Evolutionary conservation across 495 filamentous ascomycete genomes (phyloP).

Genomic region (Oidiodendron maius): DNA sequence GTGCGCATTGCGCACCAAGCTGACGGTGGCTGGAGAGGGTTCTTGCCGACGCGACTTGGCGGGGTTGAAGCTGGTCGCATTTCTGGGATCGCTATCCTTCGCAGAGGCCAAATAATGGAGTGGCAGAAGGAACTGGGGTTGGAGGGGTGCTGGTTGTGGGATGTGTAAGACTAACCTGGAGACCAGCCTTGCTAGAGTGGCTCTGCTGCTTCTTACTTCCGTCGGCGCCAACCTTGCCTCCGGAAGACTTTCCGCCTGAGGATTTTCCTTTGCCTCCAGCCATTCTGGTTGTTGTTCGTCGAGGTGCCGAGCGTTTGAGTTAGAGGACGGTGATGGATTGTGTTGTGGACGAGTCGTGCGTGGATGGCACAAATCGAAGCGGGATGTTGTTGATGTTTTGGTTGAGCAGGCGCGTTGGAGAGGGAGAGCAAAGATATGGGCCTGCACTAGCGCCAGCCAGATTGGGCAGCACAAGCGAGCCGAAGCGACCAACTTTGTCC

Average conservation of each 20-base stretch:
- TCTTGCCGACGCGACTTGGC: constrained; percentile 20
- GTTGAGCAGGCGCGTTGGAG: constrained; percentile 19
- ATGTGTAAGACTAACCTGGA: constrained; percentile 73
- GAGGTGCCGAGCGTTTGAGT: constrained; percentile 7
- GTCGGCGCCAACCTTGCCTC: constrained; percentile 78
- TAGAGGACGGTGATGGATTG: not conserved
- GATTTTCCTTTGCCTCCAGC: constrained; percentile 93
- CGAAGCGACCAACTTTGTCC: not conserved
- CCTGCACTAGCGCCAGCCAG: constrained; percentile 11
- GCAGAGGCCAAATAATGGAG: too few relatives aligned
- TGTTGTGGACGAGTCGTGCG: too few relatives aligned
- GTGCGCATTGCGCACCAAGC: constrained; percentile 6
- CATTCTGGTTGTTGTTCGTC: constrained; percentile 39
- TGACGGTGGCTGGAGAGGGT: not conserved
- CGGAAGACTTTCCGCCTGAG: constrained; percentile 79
- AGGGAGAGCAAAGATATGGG: constrained; percentile 12
- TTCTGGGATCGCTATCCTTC: too few relatives aligned
- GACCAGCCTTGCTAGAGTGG: constrained; percentile 94
- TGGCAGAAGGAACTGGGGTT: too few relatives aligned
- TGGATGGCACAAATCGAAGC: constrained; percentile 7
- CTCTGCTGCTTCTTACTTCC: constrained; percentile 90
- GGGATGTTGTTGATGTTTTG: constrained; percentile 21
- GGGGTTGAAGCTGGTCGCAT: too few relatives aligned
- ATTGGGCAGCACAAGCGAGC: constrained; percentile 16
- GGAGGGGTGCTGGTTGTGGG: too few relatives aligned